Percentiles rank a stretch among this genome's conserved stretches.
These are phyloP conservation scores for Ormosia emarginata DNA, from an alignment of 306 rosid species.

Conservation along the genomic window DNA sequence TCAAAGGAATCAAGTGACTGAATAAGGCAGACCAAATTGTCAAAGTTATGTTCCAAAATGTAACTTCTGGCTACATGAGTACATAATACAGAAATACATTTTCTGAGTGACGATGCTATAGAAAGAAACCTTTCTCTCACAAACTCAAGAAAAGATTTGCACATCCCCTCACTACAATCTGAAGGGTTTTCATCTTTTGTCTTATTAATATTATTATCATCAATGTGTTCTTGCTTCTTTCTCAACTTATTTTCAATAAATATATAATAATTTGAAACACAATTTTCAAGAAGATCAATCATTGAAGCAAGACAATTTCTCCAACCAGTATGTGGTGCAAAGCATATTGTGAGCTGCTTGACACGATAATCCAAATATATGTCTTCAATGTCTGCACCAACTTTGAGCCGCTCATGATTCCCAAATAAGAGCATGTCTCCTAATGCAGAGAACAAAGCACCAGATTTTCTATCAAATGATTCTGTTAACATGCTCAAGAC, in stretches of 20 bases:
- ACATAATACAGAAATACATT: slow-evolving; percentile 38
- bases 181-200: slow-evolving; percentile 5
- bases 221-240: slow-evolving; percentile 3
- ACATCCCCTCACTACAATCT: slow-evolving; percentile 3
- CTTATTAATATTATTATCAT: neutral
- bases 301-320: slow-evolving; percentile 46
- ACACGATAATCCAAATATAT: slow-evolving; percentile 64
- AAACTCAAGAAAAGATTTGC: slow-evolving; percentile 54
- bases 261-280: slow-evolving; percentile 52
- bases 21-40: slow-evolving; percentile 31
- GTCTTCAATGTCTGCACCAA: slow-evolving; percentile 47
- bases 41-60: slow-evolving; percentile 32
- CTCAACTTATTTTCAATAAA: slow-evolving; percentile 44
- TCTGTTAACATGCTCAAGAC: slow-evolving; percentile 49
- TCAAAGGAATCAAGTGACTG: slow-evolving; percentile 36
- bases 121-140: slow-evolving; percentile 39
- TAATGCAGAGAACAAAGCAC: slow-evolving; percentile 30
- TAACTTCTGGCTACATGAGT: slow-evolving; percentile 51
- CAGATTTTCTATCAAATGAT: slow-evolving; percentile 2
- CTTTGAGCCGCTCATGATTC: slow-evolving; percentile 55
- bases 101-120: slow-evolving; percentile 25
- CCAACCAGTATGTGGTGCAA: no score
- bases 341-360: slow-evolving; percentile 37
- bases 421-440: slow-evolving; percentile 79
- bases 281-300: slow-evolving; percentile 56